Evolutionary conservation across 1,284 basidiomycete species (phyloP).

Genomic region (Irpex rosettiformis): DNA sequence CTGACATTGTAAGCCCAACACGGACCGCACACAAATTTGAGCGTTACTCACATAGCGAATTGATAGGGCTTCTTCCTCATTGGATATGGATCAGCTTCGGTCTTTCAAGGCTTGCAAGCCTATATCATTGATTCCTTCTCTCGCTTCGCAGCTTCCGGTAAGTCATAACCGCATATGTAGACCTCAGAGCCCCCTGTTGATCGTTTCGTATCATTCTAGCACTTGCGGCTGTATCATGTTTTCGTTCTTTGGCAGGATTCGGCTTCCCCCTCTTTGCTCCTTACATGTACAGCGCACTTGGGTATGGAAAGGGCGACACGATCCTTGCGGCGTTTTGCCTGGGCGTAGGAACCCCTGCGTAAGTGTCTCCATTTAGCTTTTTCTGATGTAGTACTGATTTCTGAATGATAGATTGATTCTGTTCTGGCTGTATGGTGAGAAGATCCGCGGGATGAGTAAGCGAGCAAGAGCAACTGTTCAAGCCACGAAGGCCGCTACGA

Average conservation of each 20-base stretch:
- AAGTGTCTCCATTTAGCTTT: constrained; percentile 23
- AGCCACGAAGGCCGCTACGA: neutral
- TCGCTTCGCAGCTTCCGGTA: constrained; percentile 58
- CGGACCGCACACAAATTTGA: neutral
- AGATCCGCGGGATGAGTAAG: constrained; percentile 36
- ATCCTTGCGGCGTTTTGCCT: constrained; percentile 53
- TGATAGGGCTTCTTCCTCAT: constrained; percentile 50
- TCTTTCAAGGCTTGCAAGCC: constrained; percentile 54
- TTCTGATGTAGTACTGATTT: neutral
- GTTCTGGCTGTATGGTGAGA: constrained; percentile 50
- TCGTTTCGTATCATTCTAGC: constrained; percentile 32
- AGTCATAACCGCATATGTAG: constrained; percentile 15
- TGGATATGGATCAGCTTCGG: constrained; percentile 48
- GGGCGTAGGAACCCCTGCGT: constrained; percentile 60
- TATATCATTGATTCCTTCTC: constrained; percentile 68
- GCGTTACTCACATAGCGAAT: neutral
- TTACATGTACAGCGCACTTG: constrained; percentile 56
- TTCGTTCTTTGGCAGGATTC: constrained; percentile 59
- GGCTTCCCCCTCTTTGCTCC: constrained; percentile 68
- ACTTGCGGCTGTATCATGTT: constrained; percentile 50
- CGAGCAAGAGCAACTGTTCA: neutral
- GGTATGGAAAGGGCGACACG: constrained; percentile 60
- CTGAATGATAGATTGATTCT: constrained; percentile 36
- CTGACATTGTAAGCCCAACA: constrained; percentile 48
- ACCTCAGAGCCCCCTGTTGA: neutral